Evolutionary conservation across 129 eudicot species (phyloP).

Genomic region (Arctium minus): DNA sequence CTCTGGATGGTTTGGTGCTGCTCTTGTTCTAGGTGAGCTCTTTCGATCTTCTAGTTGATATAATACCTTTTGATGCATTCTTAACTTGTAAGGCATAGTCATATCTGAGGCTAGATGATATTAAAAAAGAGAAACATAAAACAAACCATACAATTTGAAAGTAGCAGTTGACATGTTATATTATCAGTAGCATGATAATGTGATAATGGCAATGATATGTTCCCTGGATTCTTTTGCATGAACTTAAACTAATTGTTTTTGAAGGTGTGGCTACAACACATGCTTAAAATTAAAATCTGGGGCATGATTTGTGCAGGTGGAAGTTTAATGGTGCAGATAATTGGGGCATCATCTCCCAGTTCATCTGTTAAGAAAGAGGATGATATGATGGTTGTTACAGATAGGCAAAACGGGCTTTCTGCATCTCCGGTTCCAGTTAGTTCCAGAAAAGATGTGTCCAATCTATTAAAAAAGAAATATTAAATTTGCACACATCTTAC

Average conservation of each 20-base stretch:
- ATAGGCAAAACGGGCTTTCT: slow-evolving; percentile 41
- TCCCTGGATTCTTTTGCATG: no score
- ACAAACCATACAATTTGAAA: background rate
- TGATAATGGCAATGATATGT: no score
- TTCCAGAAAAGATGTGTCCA: slow-evolving; percentile 36
- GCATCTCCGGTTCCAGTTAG: slow-evolving; percentile 49
- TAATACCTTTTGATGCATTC: background rate
- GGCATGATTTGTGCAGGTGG: slow-evolving; percentile 48
- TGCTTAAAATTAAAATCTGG: background rate
- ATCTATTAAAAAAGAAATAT: slow-evolving; percentile 36
- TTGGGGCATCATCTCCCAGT: slow-evolving; percentile 56
- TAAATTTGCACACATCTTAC: background rate
- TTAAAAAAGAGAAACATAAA: background rate
- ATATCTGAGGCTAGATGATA: background rate
- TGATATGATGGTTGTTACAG: slow-evolving; percentile 28
- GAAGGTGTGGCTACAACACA: no score
- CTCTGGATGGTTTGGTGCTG: slow-evolving; percentile 89
- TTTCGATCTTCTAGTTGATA: background rate
- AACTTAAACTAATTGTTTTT: no score
- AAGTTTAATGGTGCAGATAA: slow-evolving; percentile 76
- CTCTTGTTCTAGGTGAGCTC: slow-evolving; percentile 65
- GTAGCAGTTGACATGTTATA: background rate
- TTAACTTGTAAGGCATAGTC: background rate
- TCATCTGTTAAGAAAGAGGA: slow-evolving; percentile 28
- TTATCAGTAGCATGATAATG: no score